phyloP scores from a whole-genome alignment of 352 stramenopile genomes.

The Aphanomyces astaci region DNA sequence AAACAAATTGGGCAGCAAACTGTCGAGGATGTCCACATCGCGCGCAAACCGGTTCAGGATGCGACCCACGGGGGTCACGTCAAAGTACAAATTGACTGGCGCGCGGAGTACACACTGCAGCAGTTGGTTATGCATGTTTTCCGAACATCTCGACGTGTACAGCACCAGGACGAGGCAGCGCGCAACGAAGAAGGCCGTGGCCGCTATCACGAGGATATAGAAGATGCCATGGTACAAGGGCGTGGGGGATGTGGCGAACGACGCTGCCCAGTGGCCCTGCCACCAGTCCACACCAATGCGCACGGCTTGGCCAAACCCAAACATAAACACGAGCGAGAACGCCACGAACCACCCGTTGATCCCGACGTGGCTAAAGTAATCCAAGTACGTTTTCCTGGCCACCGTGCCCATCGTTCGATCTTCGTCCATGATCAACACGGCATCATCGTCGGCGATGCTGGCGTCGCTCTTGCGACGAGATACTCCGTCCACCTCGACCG shows the following conservation, averaged over 20 bases:
- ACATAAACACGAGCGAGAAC: background rate
- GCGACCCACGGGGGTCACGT: conserved; percentile 84
- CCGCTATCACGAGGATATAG: background rate
- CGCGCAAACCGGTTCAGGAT: conserved; percentile 88
- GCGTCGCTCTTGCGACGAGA: no score
- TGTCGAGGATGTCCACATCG: conserved; percentile 90
- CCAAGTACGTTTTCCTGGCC: background rate
- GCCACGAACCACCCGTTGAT: background rate
- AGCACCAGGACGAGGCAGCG: conserved; percentile 44
- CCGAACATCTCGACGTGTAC: conserved; percentile 44
- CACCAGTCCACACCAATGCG: background rate
- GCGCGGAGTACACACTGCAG: conserved; percentile 80
- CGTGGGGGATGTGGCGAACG: background rate
- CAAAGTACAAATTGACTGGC: conserved; percentile 92
- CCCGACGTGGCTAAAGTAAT: background rate
- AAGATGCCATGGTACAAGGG: background rate
- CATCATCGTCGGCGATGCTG: background rate
- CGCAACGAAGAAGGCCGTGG: conserved; percentile 52
- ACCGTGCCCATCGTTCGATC: background rate
- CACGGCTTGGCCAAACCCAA: background rate
- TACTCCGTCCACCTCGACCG: no score
- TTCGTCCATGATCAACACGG: background rate
- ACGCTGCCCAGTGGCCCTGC: background rate
- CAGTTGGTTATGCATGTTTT: conserved; percentile 79
- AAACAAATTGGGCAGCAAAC: conserved; percentile 74